Conservation (phyloP, 2,329 filamentous ascomycete genomes). For the Beauveria asiatica region DNA sequence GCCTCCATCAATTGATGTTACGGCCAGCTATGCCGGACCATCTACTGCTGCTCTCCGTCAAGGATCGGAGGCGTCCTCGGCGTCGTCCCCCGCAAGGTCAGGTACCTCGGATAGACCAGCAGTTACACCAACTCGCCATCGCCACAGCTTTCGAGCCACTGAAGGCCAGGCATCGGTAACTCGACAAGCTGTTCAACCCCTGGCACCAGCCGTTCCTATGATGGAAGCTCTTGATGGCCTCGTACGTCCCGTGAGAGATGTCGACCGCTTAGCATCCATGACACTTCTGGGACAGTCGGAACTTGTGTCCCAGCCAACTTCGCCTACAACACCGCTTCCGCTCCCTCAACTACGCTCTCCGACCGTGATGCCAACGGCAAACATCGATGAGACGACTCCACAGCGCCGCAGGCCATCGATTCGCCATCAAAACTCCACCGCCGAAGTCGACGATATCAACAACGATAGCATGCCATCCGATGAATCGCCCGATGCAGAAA, state of each 20-base stretch:
- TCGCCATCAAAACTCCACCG: constrained; percentile 83
- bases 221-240: constrained; percentile 66
- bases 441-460: constrained; percentile 78
- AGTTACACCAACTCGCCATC: constrained; percentile 32
- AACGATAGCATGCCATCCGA: constrained; percentile 77
- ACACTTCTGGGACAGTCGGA: constrained; percentile 59
- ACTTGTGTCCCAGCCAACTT: constrained; percentile 80
- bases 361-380: constrained; percentile 44
- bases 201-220: constrained; percentile 56
- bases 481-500: constrained; percentile 65
- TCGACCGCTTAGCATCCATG: constrained; percentile 79
- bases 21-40: constrained; percentile 32
- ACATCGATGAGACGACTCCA: constrained; percentile 43
- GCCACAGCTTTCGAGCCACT: constrained; percentile 41
- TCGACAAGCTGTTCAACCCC: constrained; percentile 49
- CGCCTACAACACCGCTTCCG: constrained; percentile 75
- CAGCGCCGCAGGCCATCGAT: constrained; percentile 72
- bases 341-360: constrained; percentile 52
- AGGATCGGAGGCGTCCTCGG: constrained; percentile 15
- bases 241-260: constrained; percentile 71
- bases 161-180: constrained; percentile 37
- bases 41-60: constrained; percentile 23
- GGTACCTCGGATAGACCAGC: constrained; percentile 14
- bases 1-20: constrained; percentile 59
- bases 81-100: constrained; percentile 9